Evolutionary conservation across 306 rosid genomes (phyloP).

Genomic region (Malus sylvestris): DNA sequence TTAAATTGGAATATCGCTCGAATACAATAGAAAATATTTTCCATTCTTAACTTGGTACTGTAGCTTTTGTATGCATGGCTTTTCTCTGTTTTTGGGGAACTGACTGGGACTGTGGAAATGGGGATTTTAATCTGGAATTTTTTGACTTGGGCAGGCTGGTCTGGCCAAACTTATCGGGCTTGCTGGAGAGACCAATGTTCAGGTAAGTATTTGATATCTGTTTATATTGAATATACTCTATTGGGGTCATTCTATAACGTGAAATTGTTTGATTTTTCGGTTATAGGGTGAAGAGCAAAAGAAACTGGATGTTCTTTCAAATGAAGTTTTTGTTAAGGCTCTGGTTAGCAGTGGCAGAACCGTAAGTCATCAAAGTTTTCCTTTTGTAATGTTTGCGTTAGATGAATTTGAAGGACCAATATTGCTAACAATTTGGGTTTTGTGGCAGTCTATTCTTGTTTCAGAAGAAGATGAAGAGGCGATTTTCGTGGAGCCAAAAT

Average conservation of each 20-base stretch:
- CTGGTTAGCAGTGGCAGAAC: slow-evolving; percentile 90
- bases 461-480: slow-evolving; percentile 97
- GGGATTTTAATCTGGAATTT: background rate
- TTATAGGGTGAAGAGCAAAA: slow-evolving; percentile 94
- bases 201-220: slow-evolving; percentile 36
- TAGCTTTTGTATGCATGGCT: no score
- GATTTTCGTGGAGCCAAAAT: slow-evolving; percentile 61
- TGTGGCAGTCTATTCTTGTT: slow-evolving; percentile 72
- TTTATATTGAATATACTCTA: background rate
- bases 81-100: no score
- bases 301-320: slow-evolving; percentile 94
- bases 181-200: slow-evolving; percentile 97
- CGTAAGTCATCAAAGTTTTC: slow-evolving; percentile 29
- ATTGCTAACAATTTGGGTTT: slow-evolving; percentile 16
- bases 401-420: background rate
- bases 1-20: background rate
- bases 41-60: background rate
- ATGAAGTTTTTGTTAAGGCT: slow-evolving; percentile 92
- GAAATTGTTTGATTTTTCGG: slow-evolving; percentile 8
- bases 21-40: background rate
- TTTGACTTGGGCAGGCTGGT: slow-evolving; percentile 61
- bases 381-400: background rate
- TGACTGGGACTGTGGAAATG: background rate
- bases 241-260: background rate
- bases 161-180: slow-evolving; percentile 96